These are phyloP conservation scores for Boletus vermiculosoides DNA, from an alignment of 768 basidiomycete species.

Conservation along the genomic window DNA sequence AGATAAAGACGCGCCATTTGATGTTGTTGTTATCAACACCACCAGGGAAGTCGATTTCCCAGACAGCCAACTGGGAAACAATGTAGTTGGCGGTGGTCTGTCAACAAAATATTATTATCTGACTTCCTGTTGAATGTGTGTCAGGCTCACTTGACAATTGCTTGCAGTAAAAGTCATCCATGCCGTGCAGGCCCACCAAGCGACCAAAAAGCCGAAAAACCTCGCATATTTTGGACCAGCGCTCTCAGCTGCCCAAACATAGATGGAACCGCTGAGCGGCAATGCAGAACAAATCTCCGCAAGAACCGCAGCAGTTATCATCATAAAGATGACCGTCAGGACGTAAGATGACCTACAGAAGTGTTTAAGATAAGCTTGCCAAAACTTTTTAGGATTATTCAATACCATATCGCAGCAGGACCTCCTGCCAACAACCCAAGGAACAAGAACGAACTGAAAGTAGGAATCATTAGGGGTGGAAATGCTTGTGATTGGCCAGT, in stretches of 20 bases:
- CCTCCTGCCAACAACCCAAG: conserved; percentile 83
- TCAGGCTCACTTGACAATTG: conserved; percentile 69
- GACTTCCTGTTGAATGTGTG: background rate
- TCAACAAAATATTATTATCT: background rate
- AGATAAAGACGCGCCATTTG: conserved; percentile 84
- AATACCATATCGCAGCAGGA: conserved; percentile 79
- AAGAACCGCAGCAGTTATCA: conserved; percentile 80
- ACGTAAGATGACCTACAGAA: conserved; percentile 77
- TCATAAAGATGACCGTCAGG: conserved; percentile 83
- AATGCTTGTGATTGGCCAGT: background rate
- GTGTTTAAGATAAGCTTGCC: conserved; percentile 11
- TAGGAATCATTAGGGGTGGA: background rate
- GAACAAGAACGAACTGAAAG: conserved; percentile 67
- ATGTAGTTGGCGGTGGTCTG: conserved; percentile 90
- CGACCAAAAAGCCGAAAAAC: conserved; percentile 86
- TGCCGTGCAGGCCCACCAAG: conserved; percentile 93
- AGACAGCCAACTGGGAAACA: conserved; percentile 79
- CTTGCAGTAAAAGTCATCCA: conserved; percentile 94
- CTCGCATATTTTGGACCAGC: conserved; percentile 85
- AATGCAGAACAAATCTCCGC: conserved; percentile 91
- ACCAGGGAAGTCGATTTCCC: conserved; percentile 80
- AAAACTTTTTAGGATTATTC: background rate
- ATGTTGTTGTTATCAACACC: conserved; percentile 67
- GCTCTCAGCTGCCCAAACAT: conserved; percentile 92
- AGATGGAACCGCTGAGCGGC: conserved; percentile 87